A percentile compares a stretch with the other conserved stretches of the same genome.
Conservation (phyloP, 768 basidiomycete genomes). For the Baorangia bicolor region DNA sequence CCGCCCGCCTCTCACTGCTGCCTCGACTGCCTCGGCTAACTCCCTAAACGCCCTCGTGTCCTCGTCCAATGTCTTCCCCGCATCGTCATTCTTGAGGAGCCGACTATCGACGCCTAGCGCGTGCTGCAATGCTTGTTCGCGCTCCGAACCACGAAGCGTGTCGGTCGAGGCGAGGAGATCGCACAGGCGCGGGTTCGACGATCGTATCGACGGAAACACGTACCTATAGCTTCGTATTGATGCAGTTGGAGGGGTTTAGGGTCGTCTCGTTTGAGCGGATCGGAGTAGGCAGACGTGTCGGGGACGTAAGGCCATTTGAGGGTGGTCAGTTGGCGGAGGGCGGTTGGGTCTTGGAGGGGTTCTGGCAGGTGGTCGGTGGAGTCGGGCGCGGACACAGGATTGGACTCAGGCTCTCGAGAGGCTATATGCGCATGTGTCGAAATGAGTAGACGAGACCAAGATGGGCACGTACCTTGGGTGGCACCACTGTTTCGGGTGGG, state of each 20-base stretch:
- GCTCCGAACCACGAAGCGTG: conserved; percentile 56
- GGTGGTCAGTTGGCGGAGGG: conserved; percentile 66
- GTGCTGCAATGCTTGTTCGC: conserved; percentile 63
- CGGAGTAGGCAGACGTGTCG: conserved; percentile 74
- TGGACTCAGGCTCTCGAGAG: neutral
- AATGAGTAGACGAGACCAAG: too few relatives aligned
- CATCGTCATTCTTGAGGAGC: conserved; percentile 34
- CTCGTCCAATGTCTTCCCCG: conserved; percentile 38
- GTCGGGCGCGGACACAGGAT: neutral
- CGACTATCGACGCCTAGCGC: conserved; percentile 59
- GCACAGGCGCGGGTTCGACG: conserved; percentile 49
- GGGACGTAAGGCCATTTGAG: conserved; percentile 87
- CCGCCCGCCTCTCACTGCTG: conserved; percentile 57
- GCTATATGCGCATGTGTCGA: neutral
- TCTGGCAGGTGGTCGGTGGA: neutral
- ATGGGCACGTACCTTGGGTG: neutral
- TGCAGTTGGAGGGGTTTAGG: conserved; percentile 70
- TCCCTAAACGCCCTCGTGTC: conserved; percentile 52
- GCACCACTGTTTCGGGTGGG: neutral
- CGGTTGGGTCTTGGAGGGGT: conserved; percentile 37
- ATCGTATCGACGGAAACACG: conserved; percentile 43
- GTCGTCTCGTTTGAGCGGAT: conserved; percentile 83
- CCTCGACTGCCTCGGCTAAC: conserved; percentile 68
- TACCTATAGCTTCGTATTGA: conserved; percentile 85
- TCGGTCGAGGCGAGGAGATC: conserved; percentile 58